Evolutionary conservation across 2,329 filamentous ascomycete genomes (phyloP), one percentile per base, ranked within the genome.

Genomic region (Clonostachys sp.): DNA sequence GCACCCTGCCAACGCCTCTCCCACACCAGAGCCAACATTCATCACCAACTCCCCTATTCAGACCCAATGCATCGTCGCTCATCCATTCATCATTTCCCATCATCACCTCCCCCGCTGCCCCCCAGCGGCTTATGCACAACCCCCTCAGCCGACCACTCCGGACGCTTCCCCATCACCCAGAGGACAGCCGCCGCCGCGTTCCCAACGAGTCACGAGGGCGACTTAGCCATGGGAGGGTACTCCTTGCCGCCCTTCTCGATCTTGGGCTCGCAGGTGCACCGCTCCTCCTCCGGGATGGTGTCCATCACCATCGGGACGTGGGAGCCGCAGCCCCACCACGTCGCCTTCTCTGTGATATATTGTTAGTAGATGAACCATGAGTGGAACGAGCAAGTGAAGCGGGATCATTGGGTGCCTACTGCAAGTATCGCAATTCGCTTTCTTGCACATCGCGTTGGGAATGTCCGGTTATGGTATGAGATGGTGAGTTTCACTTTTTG

Each of bases 221-320:
- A 61, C 36, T 63, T 66, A 5, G 74, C 82, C 75, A 79, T 84
- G 30, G 84, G 83, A 49, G 84, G 84, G 58, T 87, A 88, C 58
- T 75, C 57, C 57, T 78, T 79, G 42, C 81, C 83, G 47, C 80
- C 75, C 39, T 72, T 70, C 58, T 82, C 76, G 52, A 87, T 70
- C 60, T 79, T 78, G 30, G 85, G 84, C 56, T 75, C 70, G 61
- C 86, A 90, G 20, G 69, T 71, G 70, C 86, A 90, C 66, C 84
- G 78, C 39, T 87, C 72, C 6, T 71, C 64, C 35, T 72, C 66
- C 5, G 81, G 74, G 41, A 88, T 62, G 24, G 62, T 57, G 61
- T 84, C 78, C 71, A 89, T 79, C 55, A 89, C 83, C 14, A 63
- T 63, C 12, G 78, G 67, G 54, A 86, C 70, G 66, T 87, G 81